Evolutionary conservation across 768 basidiomycete species (phyloP).

Genomic region (Mycena belliarum): DNA sequence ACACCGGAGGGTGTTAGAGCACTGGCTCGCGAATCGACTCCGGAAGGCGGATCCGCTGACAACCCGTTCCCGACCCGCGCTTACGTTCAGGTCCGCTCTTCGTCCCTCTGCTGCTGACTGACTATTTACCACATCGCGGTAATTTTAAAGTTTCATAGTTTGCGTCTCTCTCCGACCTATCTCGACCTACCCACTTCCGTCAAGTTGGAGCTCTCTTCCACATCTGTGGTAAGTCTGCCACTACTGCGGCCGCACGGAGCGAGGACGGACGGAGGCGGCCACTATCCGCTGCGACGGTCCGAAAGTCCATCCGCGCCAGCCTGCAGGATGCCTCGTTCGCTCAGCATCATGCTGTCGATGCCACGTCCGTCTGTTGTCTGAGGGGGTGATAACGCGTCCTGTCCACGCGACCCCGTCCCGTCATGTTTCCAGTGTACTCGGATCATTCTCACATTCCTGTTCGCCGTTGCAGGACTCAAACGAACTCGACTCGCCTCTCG

Average conservation of each 20-base stretch:
- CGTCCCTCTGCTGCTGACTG: slow-evolving; percentile 5
- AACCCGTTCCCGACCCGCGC: background rate
- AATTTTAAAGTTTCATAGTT: slow-evolving; percentile 19
- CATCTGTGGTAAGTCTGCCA: slow-evolving; percentile 10
- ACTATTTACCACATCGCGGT: slow-evolving; percentile 17
- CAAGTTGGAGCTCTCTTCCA: background rate
- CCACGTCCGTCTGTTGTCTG: slow-evolving; percentile 17
- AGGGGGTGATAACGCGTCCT: slow-evolving; percentile 23
- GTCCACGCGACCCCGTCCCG: slow-evolving; percentile 24
- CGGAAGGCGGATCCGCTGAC: slow-evolving; percentile 13
- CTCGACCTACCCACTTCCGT: background rate
- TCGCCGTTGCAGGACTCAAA: slow-evolving; percentile 16
- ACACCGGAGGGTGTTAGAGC: background rate
- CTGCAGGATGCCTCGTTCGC: slow-evolving; percentile 20
- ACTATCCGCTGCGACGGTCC: slow-evolving; percentile 15
- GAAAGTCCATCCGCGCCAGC: slow-evolving; percentile 7
- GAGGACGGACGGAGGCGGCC: background rate
- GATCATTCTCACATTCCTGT: slow-evolving; percentile 23
- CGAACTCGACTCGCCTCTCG: background rate
- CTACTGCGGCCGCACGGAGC: background rate
- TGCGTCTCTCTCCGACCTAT: background rate
- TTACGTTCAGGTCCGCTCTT: slow-evolving; percentile 20
- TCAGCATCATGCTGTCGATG: slow-evolving; percentile 15
- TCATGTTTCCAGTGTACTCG: slow-evolving; percentile 23
- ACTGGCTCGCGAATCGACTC: slow-evolving; percentile 11